A percentile compares a stretch with the other conserved stretches of the same genome.
phyloP scores from a whole-genome alignment of 805 yeast genomes.

The Candida morakotiae region DNA sequence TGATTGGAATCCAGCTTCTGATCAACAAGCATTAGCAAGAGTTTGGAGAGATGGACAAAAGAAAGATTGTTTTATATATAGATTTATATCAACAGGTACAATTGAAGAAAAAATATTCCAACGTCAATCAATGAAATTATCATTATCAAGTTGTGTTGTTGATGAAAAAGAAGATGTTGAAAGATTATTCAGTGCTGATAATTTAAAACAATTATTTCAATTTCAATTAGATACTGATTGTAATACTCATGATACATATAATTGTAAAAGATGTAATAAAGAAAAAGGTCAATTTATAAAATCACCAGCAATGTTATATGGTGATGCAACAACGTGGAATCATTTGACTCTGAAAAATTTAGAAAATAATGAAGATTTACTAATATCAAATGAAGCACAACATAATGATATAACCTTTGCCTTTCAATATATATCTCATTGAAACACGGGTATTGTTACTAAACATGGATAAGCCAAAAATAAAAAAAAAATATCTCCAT shows the following conservation, averaged over 20 bases:
- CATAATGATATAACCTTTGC: slow-evolving; percentile 75
- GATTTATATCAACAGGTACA: slow-evolving; percentile 91
- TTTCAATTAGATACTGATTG: slow-evolving; percentile 65
- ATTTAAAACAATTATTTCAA: slow-evolving; percentile 69
- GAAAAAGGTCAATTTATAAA: slow-evolving; percentile 50
- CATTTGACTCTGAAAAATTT: slow-evolving; percentile 69
- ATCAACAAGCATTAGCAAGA: slow-evolving; percentile 95
- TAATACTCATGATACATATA: slow-evolving; percentile 90
- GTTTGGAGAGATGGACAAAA: slow-evolving; percentile 99
- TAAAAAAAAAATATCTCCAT: not conserved
- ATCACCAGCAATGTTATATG: slow-evolving; percentile 88
- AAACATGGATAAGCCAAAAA: not conserved
- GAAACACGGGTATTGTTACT: slow-evolving; percentile 3
- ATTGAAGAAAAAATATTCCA: slow-evolving; percentile 96
- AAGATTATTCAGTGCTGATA: slow-evolving; percentile 80
- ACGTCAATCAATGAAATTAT: slow-evolving; percentile 90
- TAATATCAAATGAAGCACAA: slow-evolving; percentile 69
- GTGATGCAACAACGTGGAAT: slow-evolving; percentile 98
- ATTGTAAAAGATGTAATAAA: slow-evolving; percentile 71
- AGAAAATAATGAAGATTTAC: slow-evolving; percentile 65
- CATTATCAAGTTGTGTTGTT: slow-evolving; percentile 91
- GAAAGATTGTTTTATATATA: slow-evolving; percentile 91
- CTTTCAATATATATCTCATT: slow-evolving; percentile 91
- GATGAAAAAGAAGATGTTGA: slow-evolving; percentile 96
- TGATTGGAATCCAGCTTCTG: slow-evolving; percentile 99